Conservation (phyloP, 179 eudicot species). For the Sideroxylon spinosum region DNA sequence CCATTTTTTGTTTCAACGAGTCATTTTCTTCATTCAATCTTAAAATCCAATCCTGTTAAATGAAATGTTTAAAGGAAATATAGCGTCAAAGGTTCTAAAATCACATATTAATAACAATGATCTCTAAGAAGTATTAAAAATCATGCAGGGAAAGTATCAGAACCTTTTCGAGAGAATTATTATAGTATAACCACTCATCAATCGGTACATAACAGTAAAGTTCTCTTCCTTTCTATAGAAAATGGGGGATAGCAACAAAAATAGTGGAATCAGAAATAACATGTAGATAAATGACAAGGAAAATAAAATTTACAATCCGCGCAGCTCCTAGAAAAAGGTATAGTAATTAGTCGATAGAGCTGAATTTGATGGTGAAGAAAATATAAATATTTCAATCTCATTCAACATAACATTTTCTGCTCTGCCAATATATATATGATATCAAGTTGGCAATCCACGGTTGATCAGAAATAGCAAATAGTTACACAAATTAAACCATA, state of each 20-base stretch:
- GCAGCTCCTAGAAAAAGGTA: background rate
- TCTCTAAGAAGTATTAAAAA: background rate
- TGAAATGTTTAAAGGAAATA: slow-evolving; percentile 11
- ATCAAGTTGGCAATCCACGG: background rate
- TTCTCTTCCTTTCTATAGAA: background rate
- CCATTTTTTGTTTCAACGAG: slow-evolving; percentile 58
- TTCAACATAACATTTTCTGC: background rate
- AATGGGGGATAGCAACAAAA: background rate
- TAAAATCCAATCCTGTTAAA: slow-evolving; percentile 60
- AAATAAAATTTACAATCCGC: background rate
- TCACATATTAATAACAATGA: background rate
- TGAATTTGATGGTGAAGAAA: background rate
- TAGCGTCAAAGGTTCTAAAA: slow-evolving; percentile 4
- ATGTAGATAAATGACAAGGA: background rate
- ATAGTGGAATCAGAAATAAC: background rate
- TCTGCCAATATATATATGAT: background rate
- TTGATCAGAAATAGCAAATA: background rate
- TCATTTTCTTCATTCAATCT: slow-evolving; percentile 69
- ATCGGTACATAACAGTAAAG: too few species aligned
- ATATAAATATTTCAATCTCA: background rate
- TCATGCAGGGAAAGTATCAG: background rate
- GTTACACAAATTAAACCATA: background rate
- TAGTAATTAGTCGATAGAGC: background rate
- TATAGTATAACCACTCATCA: background rate
- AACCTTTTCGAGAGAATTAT: background rate